Evolutionary conservation across 192 early-diverging fungal genomes (phyloP).

Genomic region (Entrophospora sp.): DNA sequence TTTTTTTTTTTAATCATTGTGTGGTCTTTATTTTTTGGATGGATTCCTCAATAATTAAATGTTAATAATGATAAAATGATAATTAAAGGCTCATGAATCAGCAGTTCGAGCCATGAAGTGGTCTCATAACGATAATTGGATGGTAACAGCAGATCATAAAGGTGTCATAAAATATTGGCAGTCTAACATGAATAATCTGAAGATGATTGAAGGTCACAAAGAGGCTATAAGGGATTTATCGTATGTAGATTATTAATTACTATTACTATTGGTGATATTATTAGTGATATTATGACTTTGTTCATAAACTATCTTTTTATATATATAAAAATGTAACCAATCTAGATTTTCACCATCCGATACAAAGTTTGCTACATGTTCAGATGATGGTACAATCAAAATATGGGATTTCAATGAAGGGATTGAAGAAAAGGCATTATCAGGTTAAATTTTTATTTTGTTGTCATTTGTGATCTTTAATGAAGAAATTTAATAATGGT

Average conservation of each 20-base stretch:
- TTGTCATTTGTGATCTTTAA: too few relatives aligned
- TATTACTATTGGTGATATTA: neutral
- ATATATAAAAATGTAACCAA: neutral
- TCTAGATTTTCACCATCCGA: conserved; percentile 84
- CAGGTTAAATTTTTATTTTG: conserved; percentile 25
- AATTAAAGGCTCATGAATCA: conserved; percentile 72
- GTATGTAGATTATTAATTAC: conserved; percentile 26
- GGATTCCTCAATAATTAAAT: too few relatives aligned
- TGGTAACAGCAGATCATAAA: conserved; percentile 85
- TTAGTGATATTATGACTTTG: too few relatives aligned
- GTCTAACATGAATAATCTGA: conserved; percentile 89
- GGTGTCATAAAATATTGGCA: conserved; percentile 98
- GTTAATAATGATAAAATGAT: neutral
- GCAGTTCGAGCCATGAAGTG: conserved; percentile 95
- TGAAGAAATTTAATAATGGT: too few relatives aligned
- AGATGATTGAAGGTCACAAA: conserved; percentile 80
- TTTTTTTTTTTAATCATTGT: neutral
- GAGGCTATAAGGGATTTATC: conserved; percentile 82
- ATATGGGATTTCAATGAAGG: conserved; percentile 92
- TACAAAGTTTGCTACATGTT: conserved; percentile 88
- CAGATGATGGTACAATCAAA: conserved; percentile 92
- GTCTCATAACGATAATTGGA: conserved; percentile 93
- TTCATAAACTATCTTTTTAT: neutral
- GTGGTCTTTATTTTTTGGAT: neutral
- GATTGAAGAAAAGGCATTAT: conserved; percentile 68